Conservation (phyloP, 78 protist species). For the Guillardia theta region DNA sequence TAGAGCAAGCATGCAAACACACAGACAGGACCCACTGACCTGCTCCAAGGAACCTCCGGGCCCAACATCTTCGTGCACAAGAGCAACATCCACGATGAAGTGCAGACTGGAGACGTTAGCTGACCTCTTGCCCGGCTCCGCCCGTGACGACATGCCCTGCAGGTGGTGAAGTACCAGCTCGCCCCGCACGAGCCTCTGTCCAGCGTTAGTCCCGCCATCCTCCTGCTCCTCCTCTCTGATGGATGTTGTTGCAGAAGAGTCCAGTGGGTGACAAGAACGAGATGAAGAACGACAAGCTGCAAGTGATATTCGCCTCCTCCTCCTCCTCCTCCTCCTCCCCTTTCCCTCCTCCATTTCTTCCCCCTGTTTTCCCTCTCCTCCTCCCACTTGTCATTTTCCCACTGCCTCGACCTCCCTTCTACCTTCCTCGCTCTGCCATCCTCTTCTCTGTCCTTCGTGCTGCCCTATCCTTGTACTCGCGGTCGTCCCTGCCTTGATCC, state of each 20-base stretch:
- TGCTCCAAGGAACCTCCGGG: no score
- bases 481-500: no score
- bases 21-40: not conserved
- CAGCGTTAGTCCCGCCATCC: not conserved
- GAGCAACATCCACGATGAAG: no score
- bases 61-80: no score
- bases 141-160: not conserved
- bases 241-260: no score
- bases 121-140: no score
- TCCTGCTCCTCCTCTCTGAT: not conserved
- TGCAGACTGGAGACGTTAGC: no score
- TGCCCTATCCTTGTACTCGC: no score
- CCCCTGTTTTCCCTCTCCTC: not conserved
- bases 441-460: not conserved
- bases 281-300: not conserved
- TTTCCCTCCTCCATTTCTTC: not conserved
- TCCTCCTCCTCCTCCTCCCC: not conserved
- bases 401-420: not conserved
- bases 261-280: no score
- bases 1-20: not conserved
- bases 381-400: not conserved
- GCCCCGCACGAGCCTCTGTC: not conserved
- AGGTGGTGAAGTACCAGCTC: not conserved
- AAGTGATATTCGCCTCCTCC: not conserved
- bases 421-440: not conserved